Percentiles rank a stretch among this genome's conserved stretches.
Evolutionary conservation across 352 stramenopile species (phyloP).

Genomic region (Globisporangium sylvaticum): DNA sequence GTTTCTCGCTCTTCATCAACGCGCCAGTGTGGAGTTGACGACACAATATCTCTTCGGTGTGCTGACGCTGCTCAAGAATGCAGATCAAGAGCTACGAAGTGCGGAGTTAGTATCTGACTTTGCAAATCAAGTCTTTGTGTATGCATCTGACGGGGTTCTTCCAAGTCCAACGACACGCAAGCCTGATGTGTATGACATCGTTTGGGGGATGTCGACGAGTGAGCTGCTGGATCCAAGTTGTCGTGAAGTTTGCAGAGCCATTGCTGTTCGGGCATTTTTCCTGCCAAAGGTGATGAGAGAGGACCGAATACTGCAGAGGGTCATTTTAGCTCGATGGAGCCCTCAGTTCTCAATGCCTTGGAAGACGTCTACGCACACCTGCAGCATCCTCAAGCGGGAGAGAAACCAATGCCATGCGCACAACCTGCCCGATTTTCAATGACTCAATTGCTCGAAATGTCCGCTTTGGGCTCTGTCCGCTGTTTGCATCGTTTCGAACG

Average conservation of each 20-base stretch:
- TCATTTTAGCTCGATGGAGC: background rate
- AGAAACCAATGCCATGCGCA: background rate
- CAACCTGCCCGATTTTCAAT: background rate
- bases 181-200: conserved; percentile 1
- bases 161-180: background rate
- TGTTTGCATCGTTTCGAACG: conserved; percentile 1
- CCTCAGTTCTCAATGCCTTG: background rate
- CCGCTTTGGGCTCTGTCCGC: background rate
- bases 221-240: background rate
- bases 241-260: background rate
- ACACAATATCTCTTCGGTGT: background rate
- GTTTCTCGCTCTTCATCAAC: background rate
- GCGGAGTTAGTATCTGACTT: background rate
- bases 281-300: conserved; percentile 3
- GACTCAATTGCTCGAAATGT: background rate
- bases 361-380: background rate
- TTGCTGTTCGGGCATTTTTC: conserved; percentile 5
- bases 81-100: background rate
- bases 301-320: conserved; percentile 1
- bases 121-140: conserved; percentile 1
- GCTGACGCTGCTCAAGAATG: background rate
- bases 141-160: background rate
- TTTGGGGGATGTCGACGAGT: conserved; percentile 5
- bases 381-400: no score
- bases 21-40: background rate